Base-by-base conservation (phyloP, 2,329 filamentous ascomycete genomes). In the Fusarium sp. region DNA sequence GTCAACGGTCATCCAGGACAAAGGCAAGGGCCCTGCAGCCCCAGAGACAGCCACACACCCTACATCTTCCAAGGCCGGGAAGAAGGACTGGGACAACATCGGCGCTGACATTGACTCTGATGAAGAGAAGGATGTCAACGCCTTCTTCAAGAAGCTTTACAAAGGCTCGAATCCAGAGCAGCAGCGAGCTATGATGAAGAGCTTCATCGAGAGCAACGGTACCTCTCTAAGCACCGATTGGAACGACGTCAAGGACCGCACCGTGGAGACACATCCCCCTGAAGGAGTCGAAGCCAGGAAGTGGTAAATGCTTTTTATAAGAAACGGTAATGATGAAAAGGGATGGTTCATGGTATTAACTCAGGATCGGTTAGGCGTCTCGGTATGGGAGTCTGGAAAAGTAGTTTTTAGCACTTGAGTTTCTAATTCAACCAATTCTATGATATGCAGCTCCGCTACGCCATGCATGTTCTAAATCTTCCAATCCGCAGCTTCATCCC, bases 111-210 rank as follows among this genome's bases (percentile, higher is more conserved):
- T 87, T 2, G 85, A 89, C 2, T 89, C 89, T 12, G 85, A 87
- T 0, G 85, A 88, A 1, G 82, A 87, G 15, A 85, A 87, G 66
- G 88, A 91, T 29, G 89, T 94, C 11, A 92, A 97, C 74, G 78
- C 80, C 14, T 98, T 98, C 82, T 99, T 99, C 85, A 96, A 97
- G 85, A 90, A 92, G 76, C 84, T 99, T 3, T 98, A 95, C 82
- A 89, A 91, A 68, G 85, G 84, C 38, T 90, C 93, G 0, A 90
- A 91, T 51, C 89, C 91, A 0, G 95, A 99, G 74, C 93, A 93
- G 63, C 90, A 90, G 77, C 89, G 94, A 3, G 96, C 96, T 11
- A 99, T 99, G 96, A 93, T 97, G 89, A 99, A 99, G 88, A 97
- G 93, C 77, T 98, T 93, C 77, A 86, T 90, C 16, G 95, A 99